Conservation (phyloP, 306 rosid species). For the Rubus idaeus region DNA sequence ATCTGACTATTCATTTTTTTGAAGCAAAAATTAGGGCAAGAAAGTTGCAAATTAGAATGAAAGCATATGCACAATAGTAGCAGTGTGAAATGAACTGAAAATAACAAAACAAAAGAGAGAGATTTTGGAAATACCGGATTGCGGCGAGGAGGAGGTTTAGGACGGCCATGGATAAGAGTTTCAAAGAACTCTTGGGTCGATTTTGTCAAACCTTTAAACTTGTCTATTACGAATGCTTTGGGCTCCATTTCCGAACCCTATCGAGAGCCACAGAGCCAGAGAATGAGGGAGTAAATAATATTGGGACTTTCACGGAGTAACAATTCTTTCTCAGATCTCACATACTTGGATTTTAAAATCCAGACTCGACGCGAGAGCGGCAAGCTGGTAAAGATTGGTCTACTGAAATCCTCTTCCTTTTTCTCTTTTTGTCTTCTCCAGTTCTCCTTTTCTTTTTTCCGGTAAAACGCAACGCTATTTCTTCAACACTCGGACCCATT, state of each 20-base stretch:
- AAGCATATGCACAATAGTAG: neutral
- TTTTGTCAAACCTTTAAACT: conserved; percentile 45
- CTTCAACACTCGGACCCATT: neutral
- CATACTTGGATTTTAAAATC: conserved; percentile 1
- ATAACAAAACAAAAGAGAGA: neutral
- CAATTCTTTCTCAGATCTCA: neutral
- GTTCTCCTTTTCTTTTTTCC: neutral
- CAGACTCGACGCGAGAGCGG: conserved; percentile 9
- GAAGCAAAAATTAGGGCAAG: neutral
- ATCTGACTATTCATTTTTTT: neutral
- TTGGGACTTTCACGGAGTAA: neutral
- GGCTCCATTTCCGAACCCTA: conserved; percentile 55
- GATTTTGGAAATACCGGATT: conserved; percentile 52
- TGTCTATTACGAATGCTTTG: conserved; percentile 36
- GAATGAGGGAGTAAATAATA: neutral
- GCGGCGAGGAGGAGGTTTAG: conserved; percentile 39
- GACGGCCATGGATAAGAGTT: conserved; percentile 39
- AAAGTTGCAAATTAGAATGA: neutral
- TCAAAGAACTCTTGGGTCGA: conserved; percentile 55
- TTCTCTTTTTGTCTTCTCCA: neutral
- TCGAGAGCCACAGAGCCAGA: neutral
- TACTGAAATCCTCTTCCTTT: neutral
- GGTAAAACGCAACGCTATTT: neutral
- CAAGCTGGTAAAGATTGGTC: conserved; percentile 5
- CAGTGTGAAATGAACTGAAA: neutral